These are phyloP conservation scores for Aschersonia sp. DNA, from an alignment of 2,329 filamentous ascomycete species.

Conservation along the genomic window DNA sequence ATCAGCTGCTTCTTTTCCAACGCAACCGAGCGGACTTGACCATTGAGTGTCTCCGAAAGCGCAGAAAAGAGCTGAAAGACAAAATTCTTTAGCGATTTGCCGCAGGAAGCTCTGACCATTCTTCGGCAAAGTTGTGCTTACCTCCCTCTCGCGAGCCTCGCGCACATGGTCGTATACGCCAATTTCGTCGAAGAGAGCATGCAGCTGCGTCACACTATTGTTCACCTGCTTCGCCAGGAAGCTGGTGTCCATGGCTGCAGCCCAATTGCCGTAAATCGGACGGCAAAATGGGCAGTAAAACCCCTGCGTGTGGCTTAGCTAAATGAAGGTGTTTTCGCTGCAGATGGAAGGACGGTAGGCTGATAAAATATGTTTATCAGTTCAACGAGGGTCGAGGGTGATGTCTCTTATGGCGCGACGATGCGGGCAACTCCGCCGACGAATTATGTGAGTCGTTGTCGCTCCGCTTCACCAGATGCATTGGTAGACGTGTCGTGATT, in stretches of 20 bases:
- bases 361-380: too few species aligned
- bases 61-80: slow-evolving; percentile 65
- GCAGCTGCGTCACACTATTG: slow-evolving; percentile 81
- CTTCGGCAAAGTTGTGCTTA: slow-evolving; percentile 16
- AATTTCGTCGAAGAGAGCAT: slow-evolving; percentile 94
- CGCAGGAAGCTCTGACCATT: neutral
- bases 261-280: neutral
- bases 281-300: neutral
- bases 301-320: neutral
- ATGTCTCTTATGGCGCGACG: too few species aligned
- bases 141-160: slow-evolving; percentile 79
- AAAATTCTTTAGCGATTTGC: neutral
- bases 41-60: slow-evolving; percentile 81
- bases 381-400: too few species aligned
- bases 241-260: slow-evolving; percentile 64
- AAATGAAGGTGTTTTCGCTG: neutral
- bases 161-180: slow-evolving; percentile 89
- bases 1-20: slow-evolving; percentile 80
- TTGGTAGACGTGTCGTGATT: neutral
- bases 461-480: too few species aligned
- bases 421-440: too few species aligned
- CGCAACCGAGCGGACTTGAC: slow-evolving; percentile 73
- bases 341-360: neutral
- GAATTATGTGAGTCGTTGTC: too few species aligned
- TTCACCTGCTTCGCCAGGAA: slow-evolving; percentile 93